These are phyloP conservation scores for Aureobasidium sp. DNA, from an alignment of 2,329 filamentous ascomycete species.

Conservation along the genomic window DNA sequence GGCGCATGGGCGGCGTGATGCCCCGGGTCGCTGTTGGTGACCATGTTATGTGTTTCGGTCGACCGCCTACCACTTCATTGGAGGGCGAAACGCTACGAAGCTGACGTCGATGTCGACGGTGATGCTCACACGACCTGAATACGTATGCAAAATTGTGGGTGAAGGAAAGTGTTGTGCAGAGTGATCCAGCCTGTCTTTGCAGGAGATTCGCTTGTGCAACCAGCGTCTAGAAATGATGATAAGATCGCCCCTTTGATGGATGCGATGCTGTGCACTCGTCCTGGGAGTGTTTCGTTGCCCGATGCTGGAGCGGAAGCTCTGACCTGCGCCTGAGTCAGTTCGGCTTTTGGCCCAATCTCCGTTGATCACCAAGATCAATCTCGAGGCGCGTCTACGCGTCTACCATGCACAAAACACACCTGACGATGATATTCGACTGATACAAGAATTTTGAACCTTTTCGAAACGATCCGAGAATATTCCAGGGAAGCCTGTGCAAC, in stretches of 20 bases:
- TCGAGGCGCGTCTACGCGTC: conserved; percentile 1
- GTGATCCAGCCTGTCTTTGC: neutral
- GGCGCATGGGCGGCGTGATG: neutral
- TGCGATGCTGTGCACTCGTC: conserved; percentile 2
- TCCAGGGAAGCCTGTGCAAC: neutral
- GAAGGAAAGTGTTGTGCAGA: neutral
- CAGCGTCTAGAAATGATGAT: neutral
- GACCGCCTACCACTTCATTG: neutral
- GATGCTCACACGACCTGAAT: conserved; percentile 7
- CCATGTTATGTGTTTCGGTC: neutral
- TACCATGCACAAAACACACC: neutral
- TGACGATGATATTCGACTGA: neutral
- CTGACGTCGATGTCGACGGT: conserved; percentile 11
- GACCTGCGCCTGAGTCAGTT: conserved; percentile 2
- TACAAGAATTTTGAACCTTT: neutral
- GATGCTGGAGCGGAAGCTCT: conserved; percentile 1
- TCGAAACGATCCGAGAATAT: neutral
- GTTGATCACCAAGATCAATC: neutral
- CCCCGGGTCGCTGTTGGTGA: neutral
- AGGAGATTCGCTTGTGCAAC: neutral
- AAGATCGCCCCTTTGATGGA: conserved; percentile 7
- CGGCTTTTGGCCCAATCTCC: conserved; percentile 4
- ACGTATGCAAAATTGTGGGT: neutral
- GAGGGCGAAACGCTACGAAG: neutral
- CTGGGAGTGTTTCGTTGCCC: conserved; percentile 2